Evolutionary conservation across 2,329 filamentous ascomycete species (phyloP), one percentile per base, ranked within the genome.

Genomic region (Myriosclerotinia scirpicola): DNA sequence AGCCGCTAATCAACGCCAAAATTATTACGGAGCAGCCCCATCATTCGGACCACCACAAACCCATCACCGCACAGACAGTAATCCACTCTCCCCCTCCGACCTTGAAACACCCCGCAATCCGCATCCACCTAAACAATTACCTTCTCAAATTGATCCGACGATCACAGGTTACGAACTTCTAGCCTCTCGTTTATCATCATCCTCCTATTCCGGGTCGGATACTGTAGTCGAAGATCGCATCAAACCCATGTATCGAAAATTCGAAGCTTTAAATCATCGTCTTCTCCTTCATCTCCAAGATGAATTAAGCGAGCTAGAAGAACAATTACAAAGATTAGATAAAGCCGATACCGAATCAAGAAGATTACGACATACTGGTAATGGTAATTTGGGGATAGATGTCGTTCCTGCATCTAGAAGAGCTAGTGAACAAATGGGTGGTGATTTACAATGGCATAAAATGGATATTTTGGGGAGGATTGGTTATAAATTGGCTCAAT

Each of bases 241-340:
- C 58, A 74, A 74, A 55, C 91, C 92, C 0, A 84, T 96, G 67
- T 97, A 96, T 76, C 87, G 93, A 54, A 89, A 89, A 66, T 97
- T 97, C 74, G 89, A 91, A 75, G 84, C 86, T 14, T 80, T 97
- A 22, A 93, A 95, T 73, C 92, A 96, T 75, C 88, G 93, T 3
- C 80, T 96, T 3, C 80, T 97, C 3, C 81, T 97, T 0, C 88
- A 95, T 69, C 82, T 96, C 20, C 93, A 97, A 77, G 92, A 96
- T 74, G 92, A 96, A 76, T 85, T 97, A 22, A 82, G 83, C 40
- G 90, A 94, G 72, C 81, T 96, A 48, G 93, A 97, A 77, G 88
- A 92, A 73, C 87, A 93, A 67, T 83, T 97, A 0, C 84, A 86
- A 22, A 81, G 82, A 0, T 78, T 95, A 0, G 93, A 97, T 73